These are phyloP conservation scores for Prunella vulgaris DNA, from an alignment of 257 asterid genomes.

Conservation along the genomic window DNA sequence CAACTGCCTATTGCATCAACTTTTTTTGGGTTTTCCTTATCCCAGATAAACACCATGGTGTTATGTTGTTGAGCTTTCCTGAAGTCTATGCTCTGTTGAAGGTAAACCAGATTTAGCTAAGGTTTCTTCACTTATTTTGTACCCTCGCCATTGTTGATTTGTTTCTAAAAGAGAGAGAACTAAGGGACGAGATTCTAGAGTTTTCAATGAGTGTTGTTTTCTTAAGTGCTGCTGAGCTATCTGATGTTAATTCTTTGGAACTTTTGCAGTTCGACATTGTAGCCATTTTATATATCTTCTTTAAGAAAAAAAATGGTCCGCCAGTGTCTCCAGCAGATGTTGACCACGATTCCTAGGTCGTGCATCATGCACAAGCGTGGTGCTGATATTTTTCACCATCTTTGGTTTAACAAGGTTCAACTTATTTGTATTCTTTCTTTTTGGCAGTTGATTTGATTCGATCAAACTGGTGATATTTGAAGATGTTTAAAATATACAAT, in stretches of 20 bases:
- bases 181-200: background rate
- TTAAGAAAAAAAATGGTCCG: too few species aligned
- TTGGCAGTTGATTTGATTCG: constrained; percentile 11
- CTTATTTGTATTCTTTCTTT: background rate
- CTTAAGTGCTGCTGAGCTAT: too few species aligned
- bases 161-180: background rate
- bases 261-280: too few species aligned
- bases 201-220: background rate
- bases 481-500: background rate
- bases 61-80: constrained; percentile 83
- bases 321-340: constrained; percentile 50
- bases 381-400: constrained; percentile 96
- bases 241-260: too few species aligned
- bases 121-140: background rate
- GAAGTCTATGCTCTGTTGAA: constrained; percentile 89
- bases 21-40: constrained; percentile 16
- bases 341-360: constrained; percentile 86
- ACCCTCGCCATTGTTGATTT: background rate
- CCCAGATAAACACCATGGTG: constrained; percentile 93
- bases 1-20: constrained; percentile 15
- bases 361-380: constrained; percentile 96
- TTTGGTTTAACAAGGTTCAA: constrained; percentile 94
- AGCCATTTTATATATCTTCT: too few species aligned
- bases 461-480: constrained; percentile 2
- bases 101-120: constrained; percentile 34